Percentiles rank a stretch among this genome's conserved stretches.
phyloP scores from a whole-genome alignment of 1,284 basidiomycete species.

The Cryptococcus sp. region DNA sequence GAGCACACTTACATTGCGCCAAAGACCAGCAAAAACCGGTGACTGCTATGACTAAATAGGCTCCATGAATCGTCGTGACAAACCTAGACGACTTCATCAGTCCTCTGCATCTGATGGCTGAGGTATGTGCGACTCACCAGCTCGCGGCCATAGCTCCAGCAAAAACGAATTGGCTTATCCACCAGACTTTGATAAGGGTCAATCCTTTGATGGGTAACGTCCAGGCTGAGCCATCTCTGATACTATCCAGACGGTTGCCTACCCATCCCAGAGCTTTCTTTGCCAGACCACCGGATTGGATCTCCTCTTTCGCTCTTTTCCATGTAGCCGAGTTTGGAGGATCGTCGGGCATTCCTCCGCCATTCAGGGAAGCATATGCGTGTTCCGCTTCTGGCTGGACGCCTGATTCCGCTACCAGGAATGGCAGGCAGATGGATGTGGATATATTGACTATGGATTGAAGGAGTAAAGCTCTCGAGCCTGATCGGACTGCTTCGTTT shows the following conservation, averaged over 20 bases:
- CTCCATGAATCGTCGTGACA: constrained; percentile 49
- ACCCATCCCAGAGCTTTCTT: constrained; percentile 11
- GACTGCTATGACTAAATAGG: constrained; percentile 55
- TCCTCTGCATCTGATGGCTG: neutral
- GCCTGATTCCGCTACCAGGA: constrained; percentile 60
- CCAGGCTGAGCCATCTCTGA: constrained; percentile 30
- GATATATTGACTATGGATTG: constrained; percentile 70
- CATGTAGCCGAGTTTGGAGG: constrained; percentile 30
- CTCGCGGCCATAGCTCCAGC: constrained; percentile 51
- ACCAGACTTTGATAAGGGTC: constrained; percentile 49
- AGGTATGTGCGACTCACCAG: constrained; percentile 40
- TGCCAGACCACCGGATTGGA: constrained; percentile 10
- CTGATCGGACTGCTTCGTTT: constrained; percentile 73
- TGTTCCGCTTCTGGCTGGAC: constrained; percentile 25
- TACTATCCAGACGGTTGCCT: constrained; percentile 16
- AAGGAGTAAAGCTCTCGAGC: constrained; percentile 78
- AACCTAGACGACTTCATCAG: constrained; percentile 31
- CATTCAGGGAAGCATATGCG: constrained; percentile 20
- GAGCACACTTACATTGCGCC: constrained; percentile 47
- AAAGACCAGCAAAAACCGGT: constrained; percentile 58
- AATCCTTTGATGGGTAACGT: constrained; percentile 45
- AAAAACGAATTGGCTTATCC: constrained; percentile 47
- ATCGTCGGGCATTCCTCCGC: constrained; percentile 4
- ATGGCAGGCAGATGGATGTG: constrained; percentile 71
- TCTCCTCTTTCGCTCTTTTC: constrained; percentile 32